These are phyloP conservation scores for Daldinia loculata DNA, from an alignment of 495 filamentous ascomycete species.

Conservation along the genomic window DNA sequence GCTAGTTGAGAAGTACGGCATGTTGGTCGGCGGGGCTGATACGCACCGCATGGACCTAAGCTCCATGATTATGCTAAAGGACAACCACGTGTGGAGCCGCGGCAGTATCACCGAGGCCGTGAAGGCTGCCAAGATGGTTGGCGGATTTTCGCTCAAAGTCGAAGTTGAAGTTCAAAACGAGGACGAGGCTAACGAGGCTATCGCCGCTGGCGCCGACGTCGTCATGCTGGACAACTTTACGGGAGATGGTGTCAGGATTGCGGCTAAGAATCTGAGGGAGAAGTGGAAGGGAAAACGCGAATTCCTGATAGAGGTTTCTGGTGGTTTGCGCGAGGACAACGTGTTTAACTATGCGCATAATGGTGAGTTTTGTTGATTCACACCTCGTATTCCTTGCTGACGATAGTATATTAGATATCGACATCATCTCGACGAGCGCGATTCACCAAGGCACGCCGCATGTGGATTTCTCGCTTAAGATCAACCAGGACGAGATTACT, in stretches of 20 bases:
- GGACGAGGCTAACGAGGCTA: conserved; percentile 88
- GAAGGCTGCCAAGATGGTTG: conserved; percentile 79
- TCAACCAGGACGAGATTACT: conserved; percentile 55
- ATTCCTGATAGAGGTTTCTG: conserved; percentile 90
- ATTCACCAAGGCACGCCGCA: conserved; percentile 95
- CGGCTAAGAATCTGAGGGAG: conserved; percentile 75
- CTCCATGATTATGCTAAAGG: conserved; percentile 97
- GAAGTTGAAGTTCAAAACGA: conserved; percentile 94
- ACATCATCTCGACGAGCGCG: conserved; percentile 93
- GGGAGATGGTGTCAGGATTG: conserved; percentile 73
- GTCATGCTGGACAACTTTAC: conserved; percentile 98
- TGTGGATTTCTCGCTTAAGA: conserved; percentile 96
- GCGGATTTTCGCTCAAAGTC: conserved; percentile 89
- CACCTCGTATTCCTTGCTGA: conserved; percentile 3
- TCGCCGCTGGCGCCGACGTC: conserved; percentile 89
- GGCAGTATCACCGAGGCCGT: conserved; percentile 87
- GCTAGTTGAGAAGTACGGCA: conserved; percentile 96
- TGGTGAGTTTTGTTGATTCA: conserved; percentile 51
- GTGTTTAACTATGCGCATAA: conserved; percentile 80
- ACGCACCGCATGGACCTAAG: conserved; percentile 90
- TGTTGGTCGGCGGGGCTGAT: conserved; percentile 91
- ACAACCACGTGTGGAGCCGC: conserved; percentile 94
- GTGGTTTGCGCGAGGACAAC: conserved; percentile 87
- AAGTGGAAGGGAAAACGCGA: conserved; percentile 72
- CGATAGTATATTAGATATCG: conserved; percentile 68